Evolutionary conservation across 2,329 filamentous ascomycete species (phyloP).

Genomic region (Aspergillus pseudoterreus): DNA sequence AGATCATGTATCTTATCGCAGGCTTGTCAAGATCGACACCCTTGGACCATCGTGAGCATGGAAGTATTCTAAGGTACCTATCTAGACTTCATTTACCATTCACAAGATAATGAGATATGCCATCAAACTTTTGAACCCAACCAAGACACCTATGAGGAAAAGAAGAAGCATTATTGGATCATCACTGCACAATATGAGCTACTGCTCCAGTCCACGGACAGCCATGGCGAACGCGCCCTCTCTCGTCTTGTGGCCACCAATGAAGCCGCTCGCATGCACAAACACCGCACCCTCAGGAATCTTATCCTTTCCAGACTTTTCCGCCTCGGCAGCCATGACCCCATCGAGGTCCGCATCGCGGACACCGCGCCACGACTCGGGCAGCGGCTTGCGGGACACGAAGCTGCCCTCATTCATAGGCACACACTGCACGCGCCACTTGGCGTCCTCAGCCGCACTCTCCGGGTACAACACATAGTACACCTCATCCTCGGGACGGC

Average conservation of each 20-base stretch:
- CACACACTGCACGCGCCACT: conserved; percentile 95
- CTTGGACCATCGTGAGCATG: too few species aligned
- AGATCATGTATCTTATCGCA: too few species aligned
- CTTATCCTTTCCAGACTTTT: conserved; percentile 35
- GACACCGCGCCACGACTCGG: conserved; percentile 87
- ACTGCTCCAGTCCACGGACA: conserved; percentile 33
- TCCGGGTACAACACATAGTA: conserved; percentile 92
- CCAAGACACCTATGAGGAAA: too few species aligned
- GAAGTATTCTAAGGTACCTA: not conserved
- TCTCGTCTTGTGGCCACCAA: conserved; percentile 89
- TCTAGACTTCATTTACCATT: not conserved
- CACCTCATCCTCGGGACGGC: conserved; percentile 52
- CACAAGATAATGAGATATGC: too few species aligned
- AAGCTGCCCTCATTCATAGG: conserved; percentile 81
- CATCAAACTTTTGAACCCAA: too few species aligned
- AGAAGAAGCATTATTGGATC: too few species aligned
- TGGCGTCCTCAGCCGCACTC: conserved; percentile 67
- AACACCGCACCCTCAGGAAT: conserved; percentile 67
- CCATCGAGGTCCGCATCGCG: conserved; percentile 80
- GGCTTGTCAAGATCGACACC: not conserved
- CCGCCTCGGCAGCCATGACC: conserved; percentile 38
- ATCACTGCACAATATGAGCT: not conserved
- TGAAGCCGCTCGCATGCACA: conserved; percentile 91
- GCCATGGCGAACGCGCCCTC: conserved; percentile 88
- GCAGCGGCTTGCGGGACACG: conserved; percentile 84